Conservation (phyloP, 345 rosid species). For the Eucalyptus polyanthemos region DNA sequence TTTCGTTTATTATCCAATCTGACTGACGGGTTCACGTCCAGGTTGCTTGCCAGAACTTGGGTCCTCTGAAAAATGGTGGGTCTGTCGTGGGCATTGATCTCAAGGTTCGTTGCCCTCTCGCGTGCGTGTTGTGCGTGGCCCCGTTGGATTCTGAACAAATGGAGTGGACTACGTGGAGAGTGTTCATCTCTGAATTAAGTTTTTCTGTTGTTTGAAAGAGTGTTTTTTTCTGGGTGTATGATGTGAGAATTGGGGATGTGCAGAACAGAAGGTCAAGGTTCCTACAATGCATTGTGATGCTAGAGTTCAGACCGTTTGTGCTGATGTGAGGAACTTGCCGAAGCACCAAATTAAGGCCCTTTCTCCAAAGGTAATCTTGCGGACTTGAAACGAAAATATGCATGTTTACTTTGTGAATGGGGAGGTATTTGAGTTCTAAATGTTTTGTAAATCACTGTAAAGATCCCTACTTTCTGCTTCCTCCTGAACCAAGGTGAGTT, state of each 20-base stretch:
- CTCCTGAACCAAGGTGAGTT: not conserved
- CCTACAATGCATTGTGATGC: constrained; percentile 73
- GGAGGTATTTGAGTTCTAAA: not conserved
- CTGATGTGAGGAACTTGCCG: constrained; percentile 63
- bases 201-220: not conserved
- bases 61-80: constrained; percentile 72
- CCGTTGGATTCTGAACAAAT: not conserved
- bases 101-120: constrained; percentile 37
- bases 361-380: constrained; percentile 50
- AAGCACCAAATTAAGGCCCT: constrained; percentile 45
- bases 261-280: constrained; percentile 94
- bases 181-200: not conserved
- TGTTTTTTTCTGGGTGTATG: not conserved
- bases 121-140: not conserved
- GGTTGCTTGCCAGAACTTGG: constrained; percentile 97
- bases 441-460: not conserved
- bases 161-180: not conserved
- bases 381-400: not conserved
- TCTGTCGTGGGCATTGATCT: constrained; percentile 78
- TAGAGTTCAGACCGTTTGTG: constrained; percentile 69
- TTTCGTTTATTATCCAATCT: not conserved
- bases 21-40: not conserved
- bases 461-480: not conserved
- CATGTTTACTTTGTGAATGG: not conserved
- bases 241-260: constrained; percentile 3